Evolutionary conservation across 2,329 filamentous ascomycete species (phyloP).

Genomic region (Trichoderma guizhouense): DNA sequence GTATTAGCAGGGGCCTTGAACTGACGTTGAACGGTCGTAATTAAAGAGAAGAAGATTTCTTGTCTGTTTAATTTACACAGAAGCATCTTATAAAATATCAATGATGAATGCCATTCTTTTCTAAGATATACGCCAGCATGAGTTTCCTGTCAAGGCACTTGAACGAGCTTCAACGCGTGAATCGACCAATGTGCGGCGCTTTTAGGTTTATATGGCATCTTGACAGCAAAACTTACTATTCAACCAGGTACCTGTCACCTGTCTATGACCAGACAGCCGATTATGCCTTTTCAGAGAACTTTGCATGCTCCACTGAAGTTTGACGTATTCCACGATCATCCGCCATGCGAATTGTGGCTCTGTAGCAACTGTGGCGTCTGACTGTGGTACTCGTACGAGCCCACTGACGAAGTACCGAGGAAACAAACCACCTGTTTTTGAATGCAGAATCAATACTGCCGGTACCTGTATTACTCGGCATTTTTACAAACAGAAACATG

Average conservation of each 20-base stretch:
- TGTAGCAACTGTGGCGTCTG: conserved; percentile 4
- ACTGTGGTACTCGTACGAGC: neutral
- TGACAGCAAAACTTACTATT: neutral
- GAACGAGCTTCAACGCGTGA: neutral
- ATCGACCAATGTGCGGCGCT: neutral
- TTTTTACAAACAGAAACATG: neutral
- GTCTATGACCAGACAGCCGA: neutral
- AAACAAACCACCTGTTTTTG: neutral
- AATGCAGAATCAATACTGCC: neutral
- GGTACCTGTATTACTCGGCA: neutral
- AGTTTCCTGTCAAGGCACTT: neutral
- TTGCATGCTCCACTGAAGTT: neutral
- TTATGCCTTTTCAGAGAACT: neutral
- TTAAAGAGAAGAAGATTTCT: neutral
- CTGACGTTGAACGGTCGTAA: neutral
- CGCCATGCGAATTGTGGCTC: neutral
- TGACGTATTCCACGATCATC: neutral
- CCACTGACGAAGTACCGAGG: neutral
- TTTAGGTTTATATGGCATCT: neutral
- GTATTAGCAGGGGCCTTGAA: neutral
- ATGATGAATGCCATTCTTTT: neutral
- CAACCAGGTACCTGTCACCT: neutral
- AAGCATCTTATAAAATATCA: neutral
- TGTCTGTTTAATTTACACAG: neutral
- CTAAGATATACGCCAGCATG: neutral